Base-by-base conservation (phyloP, 2,329 filamentous ascomycete species). In the Paecilomyces niveus region DNA sequence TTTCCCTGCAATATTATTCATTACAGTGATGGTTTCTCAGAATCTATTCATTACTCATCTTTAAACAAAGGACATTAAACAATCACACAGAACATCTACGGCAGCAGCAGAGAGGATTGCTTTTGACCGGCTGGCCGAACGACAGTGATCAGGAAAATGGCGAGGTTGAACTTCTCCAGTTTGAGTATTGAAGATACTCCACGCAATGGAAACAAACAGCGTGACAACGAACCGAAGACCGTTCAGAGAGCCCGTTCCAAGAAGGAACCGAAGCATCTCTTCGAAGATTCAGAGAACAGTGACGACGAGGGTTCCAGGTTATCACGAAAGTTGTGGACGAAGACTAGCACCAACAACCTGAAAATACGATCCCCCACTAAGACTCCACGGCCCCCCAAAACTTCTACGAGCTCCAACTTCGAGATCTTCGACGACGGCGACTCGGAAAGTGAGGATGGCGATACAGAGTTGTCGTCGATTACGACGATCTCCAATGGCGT, bases 401-500 rank as follows among this genome's bases (percentile, higher is more conserved):
- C 39, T 18, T n/a, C 15, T 18, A 9, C 39, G 3, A 18, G n/a
- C 7, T 45, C 39, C 7, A 7, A 45, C 70, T 45, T 45, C 18
- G 39, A 45, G 39, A 45, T 45, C 3, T 45, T 45, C n/a, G 39
- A 45, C n/a, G 39, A 73, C 11, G 62, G 58, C 7, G 64, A 68
- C 26, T 59, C 58, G 7, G n/a, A 51, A 7, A 62, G 62, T 13
- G 67, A 67, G 9, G 57, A 59, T 22, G 63, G 45, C 13, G 45
- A 39, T 45, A 24, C 35, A 13, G 51, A 65, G 21, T 24, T 32
- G 1, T 49, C 55, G 13, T 58, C 54, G n/a, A 45, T 45, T 39
- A 63, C 58, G 1, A 61, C 39, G 9, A 56, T 64, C 8, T 54
- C 58, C 3, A 55, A 53, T 13, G 67, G 68, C 18, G 62, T 63